Conservation (phyloP, 176 grass and related monocot genomes). For the Juncus effusus region DNA sequence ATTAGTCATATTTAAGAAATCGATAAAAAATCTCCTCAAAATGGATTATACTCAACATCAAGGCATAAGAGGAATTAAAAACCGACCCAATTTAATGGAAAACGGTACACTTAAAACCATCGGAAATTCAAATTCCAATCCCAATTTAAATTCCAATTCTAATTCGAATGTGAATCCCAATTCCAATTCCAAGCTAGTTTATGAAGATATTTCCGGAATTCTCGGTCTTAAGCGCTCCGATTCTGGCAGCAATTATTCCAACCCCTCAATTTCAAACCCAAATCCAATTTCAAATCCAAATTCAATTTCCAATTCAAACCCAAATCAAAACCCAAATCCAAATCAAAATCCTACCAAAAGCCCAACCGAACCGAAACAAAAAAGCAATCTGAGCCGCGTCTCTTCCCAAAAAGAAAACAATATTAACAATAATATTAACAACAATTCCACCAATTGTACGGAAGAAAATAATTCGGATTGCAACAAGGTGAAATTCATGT, state of each 20-base stretch:
- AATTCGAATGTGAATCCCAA: slow-evolving; percentile 1
- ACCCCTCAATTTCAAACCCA: slow-evolving; percentile 22
- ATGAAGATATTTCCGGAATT: slow-evolving; percentile 47
- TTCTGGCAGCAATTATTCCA: slow-evolving; percentile 24
- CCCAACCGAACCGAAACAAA: slow-evolving; percentile 27
- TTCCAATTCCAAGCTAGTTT: slow-evolving; percentile 25
- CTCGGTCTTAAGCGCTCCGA: slow-evolving; percentile 45
- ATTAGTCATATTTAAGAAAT: background rate
- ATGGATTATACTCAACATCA: slow-evolving; percentile 23
- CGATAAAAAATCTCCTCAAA: background rate
- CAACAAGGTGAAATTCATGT: slow-evolving; percentile 79
- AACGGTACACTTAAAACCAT: background rate
- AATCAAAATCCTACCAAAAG: slow-evolving; percentile 38
- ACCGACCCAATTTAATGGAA: slow-evolving; percentile 3
- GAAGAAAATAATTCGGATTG: slow-evolving; percentile 42
- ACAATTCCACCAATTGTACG: slow-evolving; percentile 28
- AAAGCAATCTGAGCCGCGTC: slow-evolving; percentile 33
- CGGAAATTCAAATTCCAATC: slow-evolving; percentile 3
- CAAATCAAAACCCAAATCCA: slow-evolving; percentile 31
- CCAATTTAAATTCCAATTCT: background rate
- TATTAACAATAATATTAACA: slow-evolving; percentile 26
- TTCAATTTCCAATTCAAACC: background rate
- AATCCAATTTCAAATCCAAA: slow-evolving; percentile 11
- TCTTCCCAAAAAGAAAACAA: slow-evolving; percentile 10
- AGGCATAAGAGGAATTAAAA: slow-evolving; percentile 18